These are phyloP conservation scores for Chaetomiaceae sp. DNA, from an alignment of 2,329 filamentous ascomycete genomes.

Conservation along the genomic window DNA sequence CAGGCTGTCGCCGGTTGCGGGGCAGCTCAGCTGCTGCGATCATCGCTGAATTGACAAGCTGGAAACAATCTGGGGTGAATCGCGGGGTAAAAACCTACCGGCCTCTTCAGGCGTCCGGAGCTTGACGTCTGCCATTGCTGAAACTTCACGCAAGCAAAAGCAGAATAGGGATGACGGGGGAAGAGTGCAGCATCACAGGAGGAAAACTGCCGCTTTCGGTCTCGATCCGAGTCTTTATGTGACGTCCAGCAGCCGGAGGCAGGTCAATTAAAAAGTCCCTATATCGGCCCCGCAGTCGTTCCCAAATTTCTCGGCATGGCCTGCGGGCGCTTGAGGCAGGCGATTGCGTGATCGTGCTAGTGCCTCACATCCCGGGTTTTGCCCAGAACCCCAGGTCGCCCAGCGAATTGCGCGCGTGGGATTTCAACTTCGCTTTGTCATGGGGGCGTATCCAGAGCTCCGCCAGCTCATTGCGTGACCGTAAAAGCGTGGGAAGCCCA, in stretches of 20 bases:
- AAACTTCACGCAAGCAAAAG: neutral
- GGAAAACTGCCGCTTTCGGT: slow-evolving; percentile 2
- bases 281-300: slow-evolving; percentile 27
- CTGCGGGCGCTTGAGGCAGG: slow-evolving; percentile 15
- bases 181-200: slow-evolving; percentile 32
- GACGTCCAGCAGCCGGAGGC: slow-evolving; percentile 16
- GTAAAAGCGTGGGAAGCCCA: neutral
- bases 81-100: slow-evolving; percentile 42
- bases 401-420: slow-evolving; percentile 24
- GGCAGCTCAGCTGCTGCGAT: neutral
- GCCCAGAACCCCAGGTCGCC: slow-evolving; percentile 20
- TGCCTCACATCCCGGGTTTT: slow-evolving; percentile 23
- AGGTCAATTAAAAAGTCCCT: slow-evolving; percentile 19
- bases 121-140: slow-evolving; percentile 28
- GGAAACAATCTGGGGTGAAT: neutral
- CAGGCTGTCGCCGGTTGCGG: slow-evolving; percentile 2
- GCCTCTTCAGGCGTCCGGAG: slow-evolving; percentile 60
- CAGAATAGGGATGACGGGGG: slow-evolving; percentile 31
- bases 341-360: slow-evolving; percentile 35
- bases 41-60: neutral
- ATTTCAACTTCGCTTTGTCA: slow-evolving; percentile 27
- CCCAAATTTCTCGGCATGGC: slow-evolving; percentile 24
- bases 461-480: neutral
- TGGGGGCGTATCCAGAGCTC: neutral
- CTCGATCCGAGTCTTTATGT: slow-evolving; percentile 18